These are phyloP conservation scores for Gossypium laxum DNA, from an alignment of 441 rosid species.

Conservation along the genomic window DNA sequence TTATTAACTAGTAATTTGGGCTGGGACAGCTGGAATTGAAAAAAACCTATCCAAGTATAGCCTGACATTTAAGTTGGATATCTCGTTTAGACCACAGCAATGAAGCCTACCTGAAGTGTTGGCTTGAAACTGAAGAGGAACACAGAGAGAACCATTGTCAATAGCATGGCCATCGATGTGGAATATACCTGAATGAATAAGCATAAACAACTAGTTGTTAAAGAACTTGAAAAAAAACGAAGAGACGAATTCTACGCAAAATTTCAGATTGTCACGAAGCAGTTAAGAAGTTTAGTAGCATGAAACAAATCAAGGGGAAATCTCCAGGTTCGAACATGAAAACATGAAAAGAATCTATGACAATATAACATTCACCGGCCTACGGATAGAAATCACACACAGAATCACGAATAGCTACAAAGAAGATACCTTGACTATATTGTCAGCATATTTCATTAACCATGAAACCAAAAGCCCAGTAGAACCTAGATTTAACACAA, in stretches of 20 bases:
- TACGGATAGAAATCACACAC: not conserved
- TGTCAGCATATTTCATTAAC: constrained; percentile 22
- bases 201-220: not conserved
- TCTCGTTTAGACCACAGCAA: not conserved
- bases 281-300: not conserved
- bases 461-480: constrained; percentile 17
- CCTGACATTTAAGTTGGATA: not conserved
- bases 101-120: constrained; percentile 16
- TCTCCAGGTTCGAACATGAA: not conserved
- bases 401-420: not conserved
- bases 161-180: constrained; percentile 17
- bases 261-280: not conserved
- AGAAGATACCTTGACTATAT: constrained; percentile 18
- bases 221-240: not conserved
- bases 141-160: constrained; percentile 14
- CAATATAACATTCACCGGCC: not conserved
- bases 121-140: constrained; percentile 19
- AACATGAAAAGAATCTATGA: not conserved
- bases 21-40: not conserved
- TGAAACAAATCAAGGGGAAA: not conserved
- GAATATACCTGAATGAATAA: constrained; percentile 14
- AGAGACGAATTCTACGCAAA: not conserved
- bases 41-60: not conserved
- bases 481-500: constrained; percentile 57
- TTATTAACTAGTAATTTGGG: not conserved